These are phyloP conservation scores for Termitomyces eurrhizus DNA, from an alignment of 768 basidiomycete genomes.

Conservation along the genomic window DNA sequence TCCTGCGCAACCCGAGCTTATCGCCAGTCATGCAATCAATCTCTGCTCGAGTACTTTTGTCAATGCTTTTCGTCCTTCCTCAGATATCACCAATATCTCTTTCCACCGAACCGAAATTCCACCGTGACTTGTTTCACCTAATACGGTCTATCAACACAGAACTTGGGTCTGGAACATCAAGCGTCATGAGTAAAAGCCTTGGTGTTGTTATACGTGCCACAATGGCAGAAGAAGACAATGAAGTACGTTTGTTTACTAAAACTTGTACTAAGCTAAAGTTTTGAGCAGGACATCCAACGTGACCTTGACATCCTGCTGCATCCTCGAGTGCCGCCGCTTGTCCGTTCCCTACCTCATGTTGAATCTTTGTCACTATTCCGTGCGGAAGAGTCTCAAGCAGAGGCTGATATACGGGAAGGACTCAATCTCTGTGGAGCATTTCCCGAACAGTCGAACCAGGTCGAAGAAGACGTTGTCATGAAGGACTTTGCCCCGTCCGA, in stretches of 20 bases:
- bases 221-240: constrained; percentile 9
- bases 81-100: constrained; percentile 50
- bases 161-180: constrained; percentile 50
- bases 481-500: constrained; percentile 11
- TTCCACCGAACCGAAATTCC: constrained; percentile 50
- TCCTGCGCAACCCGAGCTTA: constrained; percentile 50
- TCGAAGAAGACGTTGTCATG: constrained; percentile 26
- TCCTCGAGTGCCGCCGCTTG: constrained; percentile 73
- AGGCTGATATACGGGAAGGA: constrained; percentile 40
- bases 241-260: constrained; percentile 11
- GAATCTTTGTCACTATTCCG: constrained; percentile 60
- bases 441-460: constrained; percentile 5
- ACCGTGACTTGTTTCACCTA: constrained; percentile 38
- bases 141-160: constrained; percentile 46
- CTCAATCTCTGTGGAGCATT: constrained; percentile 30
- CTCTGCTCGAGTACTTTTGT: constrained; percentile 52
- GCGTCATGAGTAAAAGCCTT: constrained; percentile 58
- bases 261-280: background rate
- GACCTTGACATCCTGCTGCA: constrained; percentile 66
- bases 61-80: constrained; percentile 53
- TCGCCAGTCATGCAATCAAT: constrained; percentile 54
- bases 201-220: constrained; percentile 41
- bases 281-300: constrained; percentile 22
- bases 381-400: constrained; percentile 63
- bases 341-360: constrained; percentile 61